Base-by-base conservation (phyloP, 2,329 filamentous ascomycete genomes). In the Podosphaera xanthii region DNA sequence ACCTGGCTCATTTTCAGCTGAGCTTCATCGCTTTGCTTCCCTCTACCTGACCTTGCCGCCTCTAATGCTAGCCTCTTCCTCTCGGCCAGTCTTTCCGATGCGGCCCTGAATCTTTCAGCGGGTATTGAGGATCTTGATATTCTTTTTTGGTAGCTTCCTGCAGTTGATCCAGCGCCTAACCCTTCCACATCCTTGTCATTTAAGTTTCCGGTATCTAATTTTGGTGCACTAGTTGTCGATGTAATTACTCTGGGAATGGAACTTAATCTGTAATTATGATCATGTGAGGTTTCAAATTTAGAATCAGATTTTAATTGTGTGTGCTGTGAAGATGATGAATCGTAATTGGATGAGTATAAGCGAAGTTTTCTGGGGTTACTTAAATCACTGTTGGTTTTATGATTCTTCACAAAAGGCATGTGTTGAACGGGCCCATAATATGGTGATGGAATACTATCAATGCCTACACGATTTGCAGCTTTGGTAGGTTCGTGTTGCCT, bases 401-500 rank as follows among this genome's bases (percentile, higher is more conserved):
- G 10, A 4, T 10, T 50, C 10, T 50, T 50, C n/a, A 31, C n/a
- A 8, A 50, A 31, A 50, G 63, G 61, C 2, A 66, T 66, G 30
- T 64, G 62, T 57, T 65, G 61, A 8, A 67, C 62, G 4, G 64
- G 64, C 6, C 63, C 63, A 14, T 58, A 65, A 50, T 61, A 60
- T 44, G 59, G 52, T 8, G 62, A 60, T 10, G 64, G 64, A 6
- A 64, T 57, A 10, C 60, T 63, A 42, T 68, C 64, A 31, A 56
- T 49, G 35, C 35, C 63, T 49, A 63, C 62, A 36, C 55, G 54
- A 57, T 68, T 68, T 33, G 64, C 58, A 6, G 67, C 64, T 56
- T 69, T 67, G 10, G 64, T 66, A n/a, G 68, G 58, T 38, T 65
- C 63, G 5, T 59, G 55, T 48, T 66, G 61, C 49, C 63, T 61